These are phyloP conservation scores for Yamadazyma spencermartinsiae DNA, from an alignment of 1,139 yeast species.

Conservation along the genomic window DNA sequence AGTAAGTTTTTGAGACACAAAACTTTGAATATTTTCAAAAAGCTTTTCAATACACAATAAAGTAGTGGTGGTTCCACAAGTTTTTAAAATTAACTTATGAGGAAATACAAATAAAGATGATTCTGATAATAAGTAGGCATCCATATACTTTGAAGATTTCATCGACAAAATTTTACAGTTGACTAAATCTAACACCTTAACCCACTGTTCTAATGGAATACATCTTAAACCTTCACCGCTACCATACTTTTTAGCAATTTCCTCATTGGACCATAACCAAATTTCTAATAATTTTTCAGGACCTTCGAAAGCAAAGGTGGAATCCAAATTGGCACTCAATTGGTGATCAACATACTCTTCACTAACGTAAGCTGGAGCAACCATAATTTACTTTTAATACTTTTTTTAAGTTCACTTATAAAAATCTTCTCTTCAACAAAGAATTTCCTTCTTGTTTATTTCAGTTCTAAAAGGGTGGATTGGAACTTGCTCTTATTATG, in stretches of 20 bases:
- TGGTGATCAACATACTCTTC: constrained; percentile 72
- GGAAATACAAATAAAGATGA: constrained; percentile 88
- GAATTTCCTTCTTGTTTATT: constrained; percentile 8
- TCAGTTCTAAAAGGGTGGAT: constrained; percentile 31
- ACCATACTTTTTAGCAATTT: constrained; percentile 37
- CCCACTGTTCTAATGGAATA: constrained; percentile 71
- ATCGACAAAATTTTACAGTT: constrained; percentile 87
- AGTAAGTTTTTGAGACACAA: constrained; percentile 17
- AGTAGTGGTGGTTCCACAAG: constrained; percentile 96
- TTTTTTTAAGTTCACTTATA: constrained; percentile 2
- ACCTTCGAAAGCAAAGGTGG: constrained; percentile 92
- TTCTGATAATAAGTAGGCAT: constrained; percentile 86
- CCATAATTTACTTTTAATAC: constrained; percentile 29
- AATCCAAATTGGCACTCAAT: constrained; percentile 76
- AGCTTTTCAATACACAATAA: constrained; percentile 72
- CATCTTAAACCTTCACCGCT: constrained; percentile 53
- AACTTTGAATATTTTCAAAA: constrained; percentile 40
- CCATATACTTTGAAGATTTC: constrained; percentile 64
- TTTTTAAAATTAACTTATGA: constrained; percentile 82
- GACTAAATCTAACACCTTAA: constrained; percentile 72
- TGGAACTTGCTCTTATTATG: constrained; percentile 46
- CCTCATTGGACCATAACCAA: constrained; percentile 66
- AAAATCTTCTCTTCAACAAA: not conserved
- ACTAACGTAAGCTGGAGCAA: constrained; percentile 44
- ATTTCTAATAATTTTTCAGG: constrained; percentile 92